Conservation (phyloP, 371 early-diverging fungal species). For the Mucor racemosus region DNA sequence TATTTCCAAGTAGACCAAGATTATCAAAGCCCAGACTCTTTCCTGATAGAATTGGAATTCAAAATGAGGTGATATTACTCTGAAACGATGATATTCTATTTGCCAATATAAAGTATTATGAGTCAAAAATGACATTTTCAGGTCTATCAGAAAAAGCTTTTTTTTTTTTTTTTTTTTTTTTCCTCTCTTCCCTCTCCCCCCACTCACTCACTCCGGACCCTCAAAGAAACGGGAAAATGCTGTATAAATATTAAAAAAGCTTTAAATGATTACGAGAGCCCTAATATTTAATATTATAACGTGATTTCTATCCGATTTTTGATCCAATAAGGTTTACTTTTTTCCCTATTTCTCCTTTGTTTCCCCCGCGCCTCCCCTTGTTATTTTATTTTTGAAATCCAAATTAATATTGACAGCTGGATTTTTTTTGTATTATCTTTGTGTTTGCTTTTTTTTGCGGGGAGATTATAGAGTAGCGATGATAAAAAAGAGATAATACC, state of each 20-base stretch:
- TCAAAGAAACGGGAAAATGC: neutral
- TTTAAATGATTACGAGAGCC: neutral
- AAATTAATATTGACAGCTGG: constrained; percentile 3
- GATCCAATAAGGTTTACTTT: neutral
- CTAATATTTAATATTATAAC: neutral
- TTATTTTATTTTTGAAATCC: neutral
- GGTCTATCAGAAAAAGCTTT: neutral
- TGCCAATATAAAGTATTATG: neutral
- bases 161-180: neutral
- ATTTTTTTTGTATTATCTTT: neutral
- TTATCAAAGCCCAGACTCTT: neutral
- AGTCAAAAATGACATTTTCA: constrained; percentile 1
- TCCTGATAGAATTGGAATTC: neutral
- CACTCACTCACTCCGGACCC: neutral
- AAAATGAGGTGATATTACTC: constrained; percentile 3
- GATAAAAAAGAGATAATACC: neutral
- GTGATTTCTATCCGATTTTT: neutral
- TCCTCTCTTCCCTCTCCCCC: neutral
- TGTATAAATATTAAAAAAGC: constrained; percentile 3
- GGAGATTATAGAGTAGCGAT: neutral
- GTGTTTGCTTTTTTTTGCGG: neutral
- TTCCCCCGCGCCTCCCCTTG: neutral
- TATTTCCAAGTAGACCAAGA: no score
- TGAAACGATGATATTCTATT: neutral
- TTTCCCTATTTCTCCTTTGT: neutral